phyloP scores from a whole-genome alignment of 352 stramenopile genomes.

The Globisporangium orthogonon region DNA sequence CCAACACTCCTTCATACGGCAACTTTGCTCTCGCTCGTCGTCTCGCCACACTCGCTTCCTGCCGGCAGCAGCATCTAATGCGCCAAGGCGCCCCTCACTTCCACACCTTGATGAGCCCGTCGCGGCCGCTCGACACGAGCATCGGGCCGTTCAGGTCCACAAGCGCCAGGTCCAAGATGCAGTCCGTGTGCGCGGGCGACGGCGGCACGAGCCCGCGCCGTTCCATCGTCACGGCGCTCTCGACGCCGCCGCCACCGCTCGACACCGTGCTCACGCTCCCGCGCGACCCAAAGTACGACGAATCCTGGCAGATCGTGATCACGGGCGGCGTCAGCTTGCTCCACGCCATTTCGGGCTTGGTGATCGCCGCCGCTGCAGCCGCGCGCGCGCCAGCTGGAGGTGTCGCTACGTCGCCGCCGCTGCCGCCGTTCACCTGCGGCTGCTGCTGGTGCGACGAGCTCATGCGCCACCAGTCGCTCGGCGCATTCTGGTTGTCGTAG shows the following conservation, averaged over 20 bases:
- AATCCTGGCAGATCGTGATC: constrained; percentile 83
- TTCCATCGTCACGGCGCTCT: constrained; percentile 80
- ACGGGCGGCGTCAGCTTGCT: constrained; percentile 78
- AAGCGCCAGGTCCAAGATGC: constrained; percentile 93
- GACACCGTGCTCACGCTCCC: constrained; percentile 38
- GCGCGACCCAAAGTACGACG: constrained; percentile 54
- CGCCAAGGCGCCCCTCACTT: constrained; percentile 36
- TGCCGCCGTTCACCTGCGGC: constrained; percentile 17
- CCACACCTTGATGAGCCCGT: constrained; percentile 97
- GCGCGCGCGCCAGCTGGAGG: constrained; percentile 10
- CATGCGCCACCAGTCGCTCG: constrained; percentile 82
- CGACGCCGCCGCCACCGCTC: constrained; percentile 44
- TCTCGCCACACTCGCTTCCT: no score
- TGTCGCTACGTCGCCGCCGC: constrained; percentile 18
- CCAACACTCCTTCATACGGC: not conserved
- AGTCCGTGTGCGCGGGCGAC: constrained; percentile 90
- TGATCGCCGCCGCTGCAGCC: constrained; percentile 28
- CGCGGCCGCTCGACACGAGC: constrained; percentile 90
- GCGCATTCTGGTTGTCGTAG: constrained; percentile 79
- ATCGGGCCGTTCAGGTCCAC: constrained; percentile 89
- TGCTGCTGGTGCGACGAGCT: constrained; percentile 32
- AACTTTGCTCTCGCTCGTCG: not conserved
- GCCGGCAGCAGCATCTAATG: not conserved
- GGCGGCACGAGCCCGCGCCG: constrained; percentile 81
- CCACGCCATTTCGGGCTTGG: constrained; percentile 84